Evolutionary conservation across 2,329 filamentous ascomycete genomes (phyloP), one percentile per base, ranked within the genome.

Genomic region (Fusarium sororula): DNA sequence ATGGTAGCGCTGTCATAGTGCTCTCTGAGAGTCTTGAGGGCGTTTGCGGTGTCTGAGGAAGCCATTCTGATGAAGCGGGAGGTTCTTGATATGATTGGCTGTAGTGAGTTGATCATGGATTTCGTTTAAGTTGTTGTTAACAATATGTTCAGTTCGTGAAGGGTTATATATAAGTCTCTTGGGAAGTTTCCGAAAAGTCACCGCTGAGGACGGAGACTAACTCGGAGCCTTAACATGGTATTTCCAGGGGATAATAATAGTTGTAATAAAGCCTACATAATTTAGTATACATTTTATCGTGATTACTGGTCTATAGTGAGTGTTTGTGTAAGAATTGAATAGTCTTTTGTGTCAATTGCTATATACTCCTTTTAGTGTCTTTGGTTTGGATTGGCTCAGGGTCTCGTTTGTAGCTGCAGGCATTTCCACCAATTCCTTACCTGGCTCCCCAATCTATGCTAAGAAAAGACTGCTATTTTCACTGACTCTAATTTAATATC

Each of bases 181-280:
- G 7, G n/a, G 20, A 72, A 66, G 72, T 74, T 26, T 67, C 72
- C 72, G 72, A 74, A 74, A 74, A 66, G 72, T 74, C 68, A 58
- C 72, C 72, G 72, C 26, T 10, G 18, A 35, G 13, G 18, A 61
- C 60, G 68, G 68, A 70, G 41, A 73, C 68, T 66, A 50, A 20
- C 30, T 69, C 64, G 68, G 64, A 57, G 17, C 26, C 10, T 60
- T 72, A 41, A 62, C 59, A 69, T 32, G 48, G 56, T n/a, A n/a
- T 50, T 28, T 6, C 7, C 17, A 37, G 30, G 8, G 6, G n/a
- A 15, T 24, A 2, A 5, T 6, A 20, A 26, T 37, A 26, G 3
- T 26, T 38, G 26, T 26, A 3, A 37, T 26, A 10, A 26, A 10
- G 17, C 32, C n/a, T 53, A 7, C 18, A 53, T 15, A 26, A 15